Evolutionary conservation across 257 asterid genomes (phyloP), one percentile per base, ranked within the genome.

Genomic region (Craterostigma plantagineum): DNA sequence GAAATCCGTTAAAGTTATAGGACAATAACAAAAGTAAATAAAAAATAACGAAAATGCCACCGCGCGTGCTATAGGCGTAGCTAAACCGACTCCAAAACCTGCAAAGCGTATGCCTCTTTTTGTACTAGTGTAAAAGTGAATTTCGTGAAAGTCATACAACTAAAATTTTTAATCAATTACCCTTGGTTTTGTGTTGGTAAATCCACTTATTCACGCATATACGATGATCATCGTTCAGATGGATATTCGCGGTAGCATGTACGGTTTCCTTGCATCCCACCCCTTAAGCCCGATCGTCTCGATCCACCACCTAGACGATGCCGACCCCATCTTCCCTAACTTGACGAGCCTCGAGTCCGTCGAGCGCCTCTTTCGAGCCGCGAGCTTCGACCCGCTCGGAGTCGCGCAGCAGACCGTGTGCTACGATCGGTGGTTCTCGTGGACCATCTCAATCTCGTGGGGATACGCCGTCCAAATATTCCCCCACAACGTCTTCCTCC

Each of bases 371-470:
- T 67, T 68, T 18, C 41, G 48, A 51, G 86, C 91, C 3, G 60
- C 59, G 41, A 50, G 8, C 9, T 18, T 65, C 4, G 96, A 84
- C 54, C 71, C 94, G 0, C 80, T 60, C 47, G 61, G 96, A 45
- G 40, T 68, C 3, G n/a, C 80, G 67, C 94, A 77, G 35, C 92
- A 85, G 43, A 68, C 91, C 0, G 79, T 85, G 1, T 85, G 96
- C 70, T 85, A 77, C 1, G 91, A 81, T 23, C 49, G 63, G 39
- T 66, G 73, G 91, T 72, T 68, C 46, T 77, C 81, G 10, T 77
- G 86, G 94, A 75, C 94, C 0, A 45, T 85, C 34, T 85, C 94
- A 0, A 64, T 77, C 11, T 81, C 96, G 0, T 85, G 96, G 96
- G 94, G 92, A 36, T 77, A 81, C 13, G 92, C 80, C 0, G 79